Evolutionary conservation across 257 asterid genomes (phyloP), one percentile per base, ranked within the genome.

Genomic region (Solanum pimpinellifolium): DNA sequence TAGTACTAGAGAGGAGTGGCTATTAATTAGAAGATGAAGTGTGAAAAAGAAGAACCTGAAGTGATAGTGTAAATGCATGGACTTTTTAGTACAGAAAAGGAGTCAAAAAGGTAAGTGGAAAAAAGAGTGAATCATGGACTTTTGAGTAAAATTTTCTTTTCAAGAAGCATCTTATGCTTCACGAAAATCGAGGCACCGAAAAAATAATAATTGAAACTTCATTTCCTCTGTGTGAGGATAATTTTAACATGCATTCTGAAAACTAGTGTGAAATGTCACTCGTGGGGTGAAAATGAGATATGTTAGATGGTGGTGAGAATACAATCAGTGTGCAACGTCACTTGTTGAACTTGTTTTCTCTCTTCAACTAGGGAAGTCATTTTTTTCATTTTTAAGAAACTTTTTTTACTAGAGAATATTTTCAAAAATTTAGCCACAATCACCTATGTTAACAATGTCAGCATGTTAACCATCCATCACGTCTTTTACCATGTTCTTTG

Each of bases 161-260:
- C 68, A 74, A 84, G 88, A 90, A 88, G 93, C 88, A 93, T 93
- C 96, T 92, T 91, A 85, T 86, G 93, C 92, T 92, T 87, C 95
- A 89, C 94, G 90, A 91, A 90, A 89, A 94, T 86, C 89, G 97
- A 94, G 95, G 99, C 99, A 96, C 98, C 98, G 94, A 93, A 94
- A 91, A 94, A 94, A 85, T 27, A 20, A 20, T 20, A 56, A 81
- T 92, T 49, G 44, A 3, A 47, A 81, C 11, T 16, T 49, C 69
- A 27, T 65, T 65, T 65, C 1, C 16, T 62, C 15, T n/a, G 33
- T n/a, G 72, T 65, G 33, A 65, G 31, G 4, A 1, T 35, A 35
- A 35, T 35, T 35, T 35, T 65, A n/a, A 62, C 33, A n/a, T 0
- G 16, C 70, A 62, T 3, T 62, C 7, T 31, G 4, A 62, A 62